Base-by-base conservation (phyloP, 805 yeast genomes). In the Zygoascus ofunaensis region DNA sequence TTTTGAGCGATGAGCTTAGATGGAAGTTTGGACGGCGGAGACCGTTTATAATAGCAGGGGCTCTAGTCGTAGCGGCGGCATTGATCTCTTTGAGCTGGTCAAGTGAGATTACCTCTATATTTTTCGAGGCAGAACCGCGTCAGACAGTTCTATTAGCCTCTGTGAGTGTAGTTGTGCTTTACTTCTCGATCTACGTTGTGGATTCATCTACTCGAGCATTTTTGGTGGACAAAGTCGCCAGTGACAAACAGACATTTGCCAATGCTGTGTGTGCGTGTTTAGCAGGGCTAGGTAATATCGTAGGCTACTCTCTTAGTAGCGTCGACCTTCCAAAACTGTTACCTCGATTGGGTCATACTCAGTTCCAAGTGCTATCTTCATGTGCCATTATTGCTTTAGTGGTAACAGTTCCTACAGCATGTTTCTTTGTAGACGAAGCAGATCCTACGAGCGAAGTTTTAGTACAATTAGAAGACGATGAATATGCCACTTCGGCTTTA, bases 241-340 rank as follows among this genome's bases (percentile, higher is more conserved):
- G 76, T 0, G 59, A 64, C 41, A 82, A 76, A 50, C 83, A 79
- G 52, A 75, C 72, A 44, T 53, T 63, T 4, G 79, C 81, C 7
- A 78, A 77, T 55, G 82, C 81, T 1, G 75, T 80, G 80, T 83
- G 82, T 1, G 80, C 82, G 1, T 61, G 80, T 40, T 68, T 79
- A 77, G 74, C 76, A 41, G 79, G 82, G 0, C 63, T 65, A 1
- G 79, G 80, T 49, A 79, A 78, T 48, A 74, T 79, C 10, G 51
- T 72, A 19, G 82, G 82, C 3, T 79, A 73, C 55, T 67, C 69
- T 51, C 50, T 79, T 32, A 79, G 80, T 2, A 62, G 79, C 0
- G 49, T 73, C 26, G 66, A 76, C 45, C 55, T 78, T 37, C 62
- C 67, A 1, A 43, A 50, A 14, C 7, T 57, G 2, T 60, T 71